A percentile compares a stretch with the other conserved stretches of the same genome.
Conservation (phyloP, 208 protist genomes). For the Blastocrithidia nonstop region DNA sequence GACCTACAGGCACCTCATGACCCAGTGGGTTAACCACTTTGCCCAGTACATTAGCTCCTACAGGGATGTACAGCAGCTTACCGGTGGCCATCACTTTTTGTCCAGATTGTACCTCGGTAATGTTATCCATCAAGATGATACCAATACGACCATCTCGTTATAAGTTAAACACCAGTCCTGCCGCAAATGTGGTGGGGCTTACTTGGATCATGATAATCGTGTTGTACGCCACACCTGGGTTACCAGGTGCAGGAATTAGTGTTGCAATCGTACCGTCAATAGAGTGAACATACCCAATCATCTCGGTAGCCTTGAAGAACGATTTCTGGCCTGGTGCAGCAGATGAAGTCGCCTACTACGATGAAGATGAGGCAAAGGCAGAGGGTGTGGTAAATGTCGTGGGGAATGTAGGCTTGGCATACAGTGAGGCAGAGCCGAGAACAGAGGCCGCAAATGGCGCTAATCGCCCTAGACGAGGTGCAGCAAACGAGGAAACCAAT, state of each 20-base stretch:
- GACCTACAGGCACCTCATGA: slow-evolving; percentile 60
- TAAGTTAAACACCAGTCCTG: slow-evolving; percentile 71
- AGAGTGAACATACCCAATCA: slow-evolving; percentile 78
- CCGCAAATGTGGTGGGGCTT: slow-evolving; percentile 55
- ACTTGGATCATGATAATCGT: slow-evolving; percentile 78
- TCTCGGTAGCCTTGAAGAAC: slow-evolving; percentile 71
- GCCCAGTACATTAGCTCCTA: slow-evolving; percentile 62
- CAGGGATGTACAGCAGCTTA: slow-evolving; percentile 71
- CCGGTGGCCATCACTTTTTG: slow-evolving; percentile 80
- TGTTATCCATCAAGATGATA: slow-evolving; percentile 83
- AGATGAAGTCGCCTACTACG: slow-evolving; percentile 4
- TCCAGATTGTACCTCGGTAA: slow-evolving; percentile 66
- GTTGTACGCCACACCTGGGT: slow-evolving; percentile 70
- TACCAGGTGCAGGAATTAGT: slow-evolving; percentile 57
- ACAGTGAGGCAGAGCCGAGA: too few species aligned
- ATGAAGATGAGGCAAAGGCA: too few species aligned
- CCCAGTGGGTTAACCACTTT: slow-evolving; percentile 79
- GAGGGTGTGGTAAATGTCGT: too few species aligned
- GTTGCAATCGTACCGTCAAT: slow-evolving; percentile 81
- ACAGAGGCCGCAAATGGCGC: too few species aligned
- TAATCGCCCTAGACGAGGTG: too few species aligned
- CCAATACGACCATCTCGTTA: slow-evolving; percentile 77
- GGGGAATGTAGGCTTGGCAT: too few species aligned
- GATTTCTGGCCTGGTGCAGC: slow-evolving; percentile 43
- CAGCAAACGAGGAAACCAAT: too few species aligned